These are phyloP conservation scores for Chondrus crispus DNA, from an alignment of 23 red algal genomes.

Conservation along the genomic window DNA sequence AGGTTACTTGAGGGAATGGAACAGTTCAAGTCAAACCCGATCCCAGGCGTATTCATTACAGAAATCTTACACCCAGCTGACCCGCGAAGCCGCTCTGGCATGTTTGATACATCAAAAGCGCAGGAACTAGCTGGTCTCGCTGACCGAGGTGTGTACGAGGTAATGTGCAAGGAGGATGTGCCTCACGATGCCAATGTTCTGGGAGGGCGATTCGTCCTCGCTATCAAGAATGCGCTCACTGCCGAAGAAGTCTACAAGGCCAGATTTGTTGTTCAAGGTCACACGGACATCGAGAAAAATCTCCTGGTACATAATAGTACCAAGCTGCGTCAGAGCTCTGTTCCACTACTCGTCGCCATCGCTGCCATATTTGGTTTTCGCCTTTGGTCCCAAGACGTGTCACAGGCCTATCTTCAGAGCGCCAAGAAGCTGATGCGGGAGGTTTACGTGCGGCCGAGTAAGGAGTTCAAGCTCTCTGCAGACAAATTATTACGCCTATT, in stretches of 20 bases:
- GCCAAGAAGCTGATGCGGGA: neutral
- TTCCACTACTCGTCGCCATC: neutral
- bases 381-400: neutral
- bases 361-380: neutral
- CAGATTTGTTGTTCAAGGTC: constrained; percentile 1
- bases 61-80: neutral
- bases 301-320: neutral
- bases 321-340: neutral
- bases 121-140: neutral
- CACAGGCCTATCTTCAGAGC: constrained; percentile 25
- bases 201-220: constrained; percentile 1
- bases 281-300: neutral
- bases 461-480: neutral
- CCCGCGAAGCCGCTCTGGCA: neutral
- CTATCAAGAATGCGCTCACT: neutral
- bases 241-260: constrained; percentile 7
- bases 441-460: neutral
- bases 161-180: neutral
- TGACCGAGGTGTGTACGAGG: neutral
- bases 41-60: neutral
- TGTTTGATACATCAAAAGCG: neutral
- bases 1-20: no score
- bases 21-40: no score
- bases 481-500: neutral
- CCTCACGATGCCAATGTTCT: neutral